Evolutionary conservation across 805 yeast species (phyloP), one percentile per base, ranked within the genome.

Genomic region (Kuraishia piskuri): DNA sequence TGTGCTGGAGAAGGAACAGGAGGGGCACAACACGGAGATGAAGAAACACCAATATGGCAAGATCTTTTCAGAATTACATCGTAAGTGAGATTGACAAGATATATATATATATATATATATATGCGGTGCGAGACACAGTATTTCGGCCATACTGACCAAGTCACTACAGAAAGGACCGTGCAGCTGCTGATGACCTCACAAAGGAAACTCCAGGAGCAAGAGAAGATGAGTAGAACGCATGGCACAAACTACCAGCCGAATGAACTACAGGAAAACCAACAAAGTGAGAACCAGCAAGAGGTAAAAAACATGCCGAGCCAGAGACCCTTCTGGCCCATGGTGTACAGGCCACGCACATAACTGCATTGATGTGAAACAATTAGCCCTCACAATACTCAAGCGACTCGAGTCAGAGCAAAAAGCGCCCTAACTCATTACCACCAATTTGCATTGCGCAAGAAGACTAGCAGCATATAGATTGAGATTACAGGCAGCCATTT

Each of bases 121-220:
- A 44, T 44, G 10, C 14, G n/a, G n/a, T n/a, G n/a, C n/a, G n/a
- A n/a, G n/a, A n/a, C n/a, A n/a, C n/a, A n/a, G n/a, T n/a, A n/a
- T n/a, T n/a, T n/a, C n/a, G n/a, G n/a, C n/a, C n/a, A 2, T 52
- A 54, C 50, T 25, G 36, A 52, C 57, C 50, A n/a, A 17, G 22
- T 37, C 20, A 9, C 40, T 20, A 22, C 48, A 63, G 65, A 59
- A 25, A 54, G 54, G 25, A 67, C 70, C 1, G 55, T 66, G 2
- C 45, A 53, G 2, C 20, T 67, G 50, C 61, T 67, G 68, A 65
- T 67, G 69, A 49, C 54, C 22, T 68, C 70, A 2, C 56, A 53
- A 23, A 47, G 51, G 31, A 36, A 48, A 23, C 46, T 51, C 22
- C 54, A 53, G 21, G 9, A 31, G 10, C 31, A 26, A 25, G 54